phyloP scores from a whole-genome alignment of 83 land plant species.

The Picea engelmannii region DNA sequence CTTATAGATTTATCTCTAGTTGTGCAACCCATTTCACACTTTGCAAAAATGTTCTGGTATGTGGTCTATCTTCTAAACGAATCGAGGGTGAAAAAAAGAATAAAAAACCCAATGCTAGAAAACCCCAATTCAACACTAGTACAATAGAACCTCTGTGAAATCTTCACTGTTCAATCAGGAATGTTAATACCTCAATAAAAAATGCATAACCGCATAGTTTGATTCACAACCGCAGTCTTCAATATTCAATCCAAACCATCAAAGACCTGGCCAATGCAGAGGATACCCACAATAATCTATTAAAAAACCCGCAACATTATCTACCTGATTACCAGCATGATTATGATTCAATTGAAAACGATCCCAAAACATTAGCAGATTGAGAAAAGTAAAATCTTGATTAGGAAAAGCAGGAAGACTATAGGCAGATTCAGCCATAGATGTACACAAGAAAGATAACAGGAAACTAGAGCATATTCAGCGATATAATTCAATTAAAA shows the following conservation, averaged over 20 bases:
- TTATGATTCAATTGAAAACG: background rate
- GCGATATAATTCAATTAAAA: no score
- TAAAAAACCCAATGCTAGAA: background rate
- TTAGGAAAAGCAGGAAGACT: background rate
- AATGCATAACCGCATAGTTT: background rate
- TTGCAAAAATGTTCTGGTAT: background rate
- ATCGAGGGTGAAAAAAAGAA: background rate
- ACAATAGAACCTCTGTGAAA: background rate
- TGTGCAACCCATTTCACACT: conserved; percentile 13
- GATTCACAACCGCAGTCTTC: background rate
- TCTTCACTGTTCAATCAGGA: background rate
- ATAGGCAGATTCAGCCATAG: no score
- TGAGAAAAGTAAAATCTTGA: background rate
- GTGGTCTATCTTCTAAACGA: no score
- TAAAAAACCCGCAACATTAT: background rate
- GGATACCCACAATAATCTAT: background rate
- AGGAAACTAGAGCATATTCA: no score
- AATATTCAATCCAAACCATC: background rate
- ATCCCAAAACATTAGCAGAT: background rate
- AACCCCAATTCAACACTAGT: conserved; percentile 5
- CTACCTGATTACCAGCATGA: background rate
- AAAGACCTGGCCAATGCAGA: background rate
- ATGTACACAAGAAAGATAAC: no score
- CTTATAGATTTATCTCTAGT: conserved; percentile 8
- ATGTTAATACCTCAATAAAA: background rate